Percentiles rank a stretch among this genome's conserved stretches.
Evolutionary conservation across 1,139 yeast genomes (phyloP).

Genomic region (Candida dubliniensis): DNA sequence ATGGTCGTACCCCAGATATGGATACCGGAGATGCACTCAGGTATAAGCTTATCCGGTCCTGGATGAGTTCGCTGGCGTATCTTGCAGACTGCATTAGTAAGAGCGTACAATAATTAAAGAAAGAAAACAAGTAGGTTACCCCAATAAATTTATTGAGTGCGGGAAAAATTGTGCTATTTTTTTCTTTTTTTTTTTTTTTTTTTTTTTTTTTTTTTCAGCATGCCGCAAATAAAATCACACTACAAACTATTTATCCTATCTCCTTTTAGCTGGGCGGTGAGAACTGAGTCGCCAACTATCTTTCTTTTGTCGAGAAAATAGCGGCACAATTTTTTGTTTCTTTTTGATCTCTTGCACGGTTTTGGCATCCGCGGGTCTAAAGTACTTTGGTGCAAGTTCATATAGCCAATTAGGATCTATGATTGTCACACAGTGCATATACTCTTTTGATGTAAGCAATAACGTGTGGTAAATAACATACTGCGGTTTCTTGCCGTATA

Average conservation of each 20-base stretch:
- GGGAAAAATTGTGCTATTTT: not conserved
- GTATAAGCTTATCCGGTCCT: constrained; percentile 34
- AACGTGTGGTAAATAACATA: constrained; percentile 84
- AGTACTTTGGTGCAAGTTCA: constrained; percentile 84
- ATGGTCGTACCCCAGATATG: constrained; percentile 29
- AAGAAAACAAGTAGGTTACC: too few species aligned
- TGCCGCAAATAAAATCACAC: too few species aligned
- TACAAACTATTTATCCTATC: constrained; percentile 1
- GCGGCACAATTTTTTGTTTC: constrained; percentile 57
- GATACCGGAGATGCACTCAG: constrained; percentile 27
- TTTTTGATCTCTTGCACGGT: constrained; percentile 36
- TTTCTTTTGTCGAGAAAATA: constrained; percentile 42
- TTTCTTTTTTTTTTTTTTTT: not conserved
- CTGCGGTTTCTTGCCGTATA: constrained; percentile 72
- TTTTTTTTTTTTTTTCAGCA: not conserved
- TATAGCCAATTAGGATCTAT: constrained; percentile 86
- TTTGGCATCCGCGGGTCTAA: constrained; percentile 56
- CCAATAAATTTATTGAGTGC: not conserved
- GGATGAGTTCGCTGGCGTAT: constrained; percentile 31
- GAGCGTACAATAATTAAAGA: too few species aligned
- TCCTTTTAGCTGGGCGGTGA: constrained; percentile 21
- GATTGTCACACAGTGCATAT: constrained; percentile 83
- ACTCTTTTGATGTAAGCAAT: constrained; percentile 79
- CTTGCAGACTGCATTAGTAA: constrained; percentile 12
- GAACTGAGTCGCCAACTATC: constrained; percentile 47